Percentiles rank a stretch among this genome's conserved stretches.
Evolutionary conservation across 768 basidiomycete genomes (phyloP).

Genomic region (Dictyophora rubrovolvata): DNA sequence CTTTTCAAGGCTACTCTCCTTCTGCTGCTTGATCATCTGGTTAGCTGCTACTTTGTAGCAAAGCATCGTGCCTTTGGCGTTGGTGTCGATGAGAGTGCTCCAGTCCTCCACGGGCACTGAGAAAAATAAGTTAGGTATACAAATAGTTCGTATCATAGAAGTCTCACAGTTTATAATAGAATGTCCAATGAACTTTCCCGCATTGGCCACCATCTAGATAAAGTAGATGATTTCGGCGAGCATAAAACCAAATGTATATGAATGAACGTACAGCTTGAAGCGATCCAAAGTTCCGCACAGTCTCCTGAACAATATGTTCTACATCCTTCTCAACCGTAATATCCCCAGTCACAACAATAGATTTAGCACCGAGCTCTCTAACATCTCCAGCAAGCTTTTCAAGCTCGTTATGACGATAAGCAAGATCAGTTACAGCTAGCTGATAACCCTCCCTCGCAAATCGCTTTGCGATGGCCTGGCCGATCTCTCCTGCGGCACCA

Average conservation of each 20-base stretch:
- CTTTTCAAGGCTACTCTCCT: background rate
- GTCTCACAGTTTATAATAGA: background rate
- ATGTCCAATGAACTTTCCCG: background rate
- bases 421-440: background rate
- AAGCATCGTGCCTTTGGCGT: constrained; percentile 29
- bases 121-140: background rate
- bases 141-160: background rate
- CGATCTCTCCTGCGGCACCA: constrained; percentile 7
- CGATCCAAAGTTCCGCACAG: constrained; percentile 1
- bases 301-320: constrained; percentile 1
- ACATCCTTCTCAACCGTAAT: constrained; percentile 3
- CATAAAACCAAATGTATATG: too few species aligned
- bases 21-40: constrained; percentile 25
- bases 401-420: background rate
- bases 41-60: constrained; percentile 24
- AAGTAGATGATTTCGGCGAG: background rate
- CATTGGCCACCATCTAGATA: constrained; percentile 3
- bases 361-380: background rate
- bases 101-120: constrained; percentile 24
- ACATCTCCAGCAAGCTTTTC: background rate
- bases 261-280: background rate
- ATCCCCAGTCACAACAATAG: constrained; percentile 5
- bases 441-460: constrained; percentile 5
- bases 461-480: background rate
- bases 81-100: constrained; percentile 27